phyloP scores from a whole-genome alignment of 2,329 filamentous ascomycete genomes.

The Thielaviopsis ethacetica region DNA sequence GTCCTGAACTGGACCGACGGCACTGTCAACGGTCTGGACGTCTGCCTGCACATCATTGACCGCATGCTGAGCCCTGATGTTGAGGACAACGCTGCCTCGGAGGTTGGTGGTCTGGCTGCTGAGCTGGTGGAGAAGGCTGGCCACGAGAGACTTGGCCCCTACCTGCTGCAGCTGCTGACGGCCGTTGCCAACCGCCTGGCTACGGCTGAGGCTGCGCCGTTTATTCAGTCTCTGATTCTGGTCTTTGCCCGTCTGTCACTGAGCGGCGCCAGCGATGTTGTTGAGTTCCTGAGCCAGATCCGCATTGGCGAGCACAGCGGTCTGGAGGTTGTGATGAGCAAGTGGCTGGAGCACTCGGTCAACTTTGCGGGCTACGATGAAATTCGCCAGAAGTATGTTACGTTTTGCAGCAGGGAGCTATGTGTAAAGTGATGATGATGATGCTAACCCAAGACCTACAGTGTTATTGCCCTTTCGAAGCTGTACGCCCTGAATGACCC shows the following conservation, averaged over 20 bases:
- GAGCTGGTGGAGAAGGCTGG: slow-evolving; percentile 93
- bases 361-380: slow-evolving; percentile 98
- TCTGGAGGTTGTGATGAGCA: slow-evolving; percentile 75
- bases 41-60: slow-evolving; percentile 82
- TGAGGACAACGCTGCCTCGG: slow-evolving; percentile 88
- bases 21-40: slow-evolving; percentile 70
- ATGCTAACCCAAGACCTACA: slow-evolving; percentile 19
- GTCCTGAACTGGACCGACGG: slow-evolving; percentile 69
- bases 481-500: slow-evolving; percentile 76
- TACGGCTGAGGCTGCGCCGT: slow-evolving; percentile 66
- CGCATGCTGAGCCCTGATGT: slow-evolving; percentile 68
- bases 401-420: too few species aligned
- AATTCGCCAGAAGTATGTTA: slow-evolving; percentile 80
- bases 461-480: slow-evolving; percentile 82
- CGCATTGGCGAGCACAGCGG: slow-evolving; percentile 66
- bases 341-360: slow-evolving; percentile 94
- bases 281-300: slow-evolving; percentile 77
- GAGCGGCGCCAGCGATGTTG: slow-evolving; percentile 70
- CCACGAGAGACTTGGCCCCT: slow-evolving; percentile 76
- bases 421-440: slow-evolving; percentile 14
- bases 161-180: slow-evolving; percentile 70
- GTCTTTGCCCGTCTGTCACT: slow-evolving; percentile 87
- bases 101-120: slow-evolving; percentile 85
- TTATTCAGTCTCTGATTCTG: slow-evolving; percentile 89
- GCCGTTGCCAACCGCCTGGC: slow-evolving; percentile 77